These are phyloP conservation scores for Selaginella tamariscina DNA, from an alignment of 75 land plant species.

Conservation along the genomic window DNA sequence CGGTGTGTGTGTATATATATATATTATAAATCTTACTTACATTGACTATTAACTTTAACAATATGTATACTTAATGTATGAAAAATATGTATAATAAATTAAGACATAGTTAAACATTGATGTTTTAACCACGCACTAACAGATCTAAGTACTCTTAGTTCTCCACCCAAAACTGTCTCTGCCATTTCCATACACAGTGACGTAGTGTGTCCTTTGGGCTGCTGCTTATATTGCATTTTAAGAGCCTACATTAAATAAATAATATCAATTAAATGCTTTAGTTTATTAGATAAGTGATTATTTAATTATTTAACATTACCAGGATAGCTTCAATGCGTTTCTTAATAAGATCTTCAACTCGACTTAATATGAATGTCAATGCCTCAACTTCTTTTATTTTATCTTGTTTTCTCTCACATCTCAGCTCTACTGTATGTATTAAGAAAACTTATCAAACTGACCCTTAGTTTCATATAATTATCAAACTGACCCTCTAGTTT, in stretches of 20 bases:
- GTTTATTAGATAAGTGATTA: neutral
- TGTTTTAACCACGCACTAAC: slow-evolving; percentile 52
- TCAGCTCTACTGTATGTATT: too few relatives aligned
- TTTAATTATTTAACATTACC: slow-evolving; percentile 17
- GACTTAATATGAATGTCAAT: slow-evolving; percentile 41
- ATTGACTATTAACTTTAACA: too few relatives aligned
- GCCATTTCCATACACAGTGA: slow-evolving; percentile 30
- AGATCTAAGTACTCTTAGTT: slow-evolving; percentile 57
- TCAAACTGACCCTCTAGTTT: too few relatives aligned
- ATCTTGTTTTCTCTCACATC: slow-evolving; percentile 14
- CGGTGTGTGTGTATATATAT: too few relatives aligned
- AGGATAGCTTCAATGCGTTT: slow-evolving; percentile 33
- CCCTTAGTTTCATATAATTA: too few relatives aligned
- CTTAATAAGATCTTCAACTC: slow-evolving; percentile 34
- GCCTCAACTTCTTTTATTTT: slow-evolving; percentile 42
- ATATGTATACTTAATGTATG: too few relatives aligned
- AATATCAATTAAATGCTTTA: neutral
- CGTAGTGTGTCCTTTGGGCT: neutral
- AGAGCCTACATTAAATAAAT: neutral
- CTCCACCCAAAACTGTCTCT: slow-evolving; percentile 44
- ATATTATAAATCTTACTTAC: too few relatives aligned
- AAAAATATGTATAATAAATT: too few relatives aligned
- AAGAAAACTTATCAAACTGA: too few relatives aligned
- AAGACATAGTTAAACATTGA: too few relatives aligned
- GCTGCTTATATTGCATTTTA: neutral